A percentile compares a stretch with the other conserved stretches of the same genome.
phyloP scores from a whole-genome alignment of 2,329 filamentous ascomycete genomes.

The Alternaria ventricosa region DNA sequence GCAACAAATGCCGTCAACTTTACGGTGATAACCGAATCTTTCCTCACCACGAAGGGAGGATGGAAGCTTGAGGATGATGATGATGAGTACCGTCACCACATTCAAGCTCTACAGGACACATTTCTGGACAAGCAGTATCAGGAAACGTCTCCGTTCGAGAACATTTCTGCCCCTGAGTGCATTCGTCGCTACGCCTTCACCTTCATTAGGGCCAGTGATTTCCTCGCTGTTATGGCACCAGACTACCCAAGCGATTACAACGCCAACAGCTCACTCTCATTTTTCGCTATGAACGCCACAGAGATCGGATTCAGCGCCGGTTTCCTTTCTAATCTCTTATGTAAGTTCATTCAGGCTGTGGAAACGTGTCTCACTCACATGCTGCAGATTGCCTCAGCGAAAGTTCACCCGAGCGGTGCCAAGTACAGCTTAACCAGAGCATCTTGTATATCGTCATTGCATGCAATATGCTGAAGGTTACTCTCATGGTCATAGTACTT shows the following conservation, averaged over 20 bases:
- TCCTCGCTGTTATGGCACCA: too few relatives aligned
- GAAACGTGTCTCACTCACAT: too few relatives aligned
- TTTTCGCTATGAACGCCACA: too few relatives aligned
- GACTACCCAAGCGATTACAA: too few relatives aligned
- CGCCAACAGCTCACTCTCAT: too few relatives aligned
- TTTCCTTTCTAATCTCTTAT: too few relatives aligned
- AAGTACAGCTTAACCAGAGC: background rate
- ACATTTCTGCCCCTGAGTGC: background rate
- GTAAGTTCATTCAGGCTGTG: too few relatives aligned
- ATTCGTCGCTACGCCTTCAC: background rate
- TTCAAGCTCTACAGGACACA: background rate
- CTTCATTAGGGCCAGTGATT: too few relatives aligned
- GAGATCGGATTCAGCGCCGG: too few relatives aligned
- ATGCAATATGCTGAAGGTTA: accelerated
- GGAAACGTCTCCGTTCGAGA: accelerated
- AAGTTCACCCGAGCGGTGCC: background rate
- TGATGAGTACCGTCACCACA: too few relatives aligned
- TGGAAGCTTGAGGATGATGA: background rate
- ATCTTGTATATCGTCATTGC: background rate
- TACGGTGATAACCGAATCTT: too few relatives aligned
- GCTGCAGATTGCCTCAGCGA: background rate
- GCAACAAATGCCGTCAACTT: too few relatives aligned
- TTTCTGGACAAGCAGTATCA: accelerated
- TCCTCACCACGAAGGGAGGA: background rate
- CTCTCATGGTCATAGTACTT: background rate